Percentiles rank a stretch among this genome's conserved stretches.
These are phyloP conservation scores for Jackrogersella multiformis DNA, from an alignment of 495 filamentous ascomycete species.

Conservation along the genomic window DNA sequence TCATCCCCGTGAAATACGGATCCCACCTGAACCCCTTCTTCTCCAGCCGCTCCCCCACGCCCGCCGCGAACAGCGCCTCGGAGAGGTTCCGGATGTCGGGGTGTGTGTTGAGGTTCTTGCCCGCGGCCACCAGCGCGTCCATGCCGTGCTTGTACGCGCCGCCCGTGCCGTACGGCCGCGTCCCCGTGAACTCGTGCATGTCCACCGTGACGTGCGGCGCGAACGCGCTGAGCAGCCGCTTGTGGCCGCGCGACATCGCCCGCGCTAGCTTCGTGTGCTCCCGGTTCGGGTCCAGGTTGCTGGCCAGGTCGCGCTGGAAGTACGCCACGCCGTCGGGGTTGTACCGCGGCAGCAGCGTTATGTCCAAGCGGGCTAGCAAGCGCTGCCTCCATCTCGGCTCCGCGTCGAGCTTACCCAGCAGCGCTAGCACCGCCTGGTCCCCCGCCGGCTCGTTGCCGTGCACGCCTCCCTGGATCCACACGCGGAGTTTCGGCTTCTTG, in stretches of 20 bases:
- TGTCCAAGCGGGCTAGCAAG: conserved; percentile 33
- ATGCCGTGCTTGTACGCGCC: conserved; percentile 44
- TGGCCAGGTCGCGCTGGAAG: conserved; percentile 47
- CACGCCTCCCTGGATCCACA: conserved; percentile 45
- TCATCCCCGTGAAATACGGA: conserved; percentile 45
- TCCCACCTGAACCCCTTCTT: conserved; percentile 45
- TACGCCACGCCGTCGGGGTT: conserved; percentile 46
- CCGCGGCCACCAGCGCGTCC: conserved; percentile 48
- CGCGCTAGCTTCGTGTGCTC: conserved; percentile 48
- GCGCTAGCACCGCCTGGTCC: conserved; percentile 39
- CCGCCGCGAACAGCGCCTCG: conserved; percentile 44
- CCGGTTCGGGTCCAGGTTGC: conserved; percentile 49
- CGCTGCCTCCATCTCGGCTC: conserved; percentile 26
- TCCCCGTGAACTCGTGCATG: conserved; percentile 48
- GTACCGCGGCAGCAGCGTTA: conserved; percentile 44
- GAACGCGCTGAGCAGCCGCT: conserved; percentile 45
- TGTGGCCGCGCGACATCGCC: conserved; percentile 45
- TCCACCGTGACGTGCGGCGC: conserved; percentile 46
- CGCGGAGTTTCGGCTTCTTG: conserved; percentile 35
- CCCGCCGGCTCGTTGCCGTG: conserved; percentile 48
- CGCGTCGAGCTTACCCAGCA: conserved; percentile 44
- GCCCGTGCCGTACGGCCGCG: conserved; percentile 14
- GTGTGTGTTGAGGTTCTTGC: conserved; percentile 50
- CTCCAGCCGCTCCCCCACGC: conserved; percentile 31
- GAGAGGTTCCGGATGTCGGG: conserved; percentile 45